Base-by-base conservation (phyloP, 345 rosid genomes). In the Camelina laxa region DNA sequence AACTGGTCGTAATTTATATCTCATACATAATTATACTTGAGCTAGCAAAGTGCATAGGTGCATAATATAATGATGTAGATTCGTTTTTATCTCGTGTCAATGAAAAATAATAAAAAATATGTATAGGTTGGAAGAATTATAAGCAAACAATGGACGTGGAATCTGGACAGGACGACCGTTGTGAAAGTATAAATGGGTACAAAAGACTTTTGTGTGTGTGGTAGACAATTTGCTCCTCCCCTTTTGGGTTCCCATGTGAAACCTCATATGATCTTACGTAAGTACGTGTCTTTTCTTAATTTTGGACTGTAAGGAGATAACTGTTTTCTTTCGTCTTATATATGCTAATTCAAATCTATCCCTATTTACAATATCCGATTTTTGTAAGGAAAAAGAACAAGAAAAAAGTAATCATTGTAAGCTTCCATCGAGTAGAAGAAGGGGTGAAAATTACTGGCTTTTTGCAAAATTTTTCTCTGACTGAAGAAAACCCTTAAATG, bases 91-190 rank as follows among this genome's bases (percentile, higher is more conserved):
- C 35, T 50, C 9, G 15, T 50, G 20, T 50, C 27, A 24, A 31
- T 5, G 7, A 31, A 6, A 35, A 36, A 31, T 30, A 21, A 1
- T 33, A 55, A 16, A 55, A 16, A 11, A 22, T 7, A 14, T 61
- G 36, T 48, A 2, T 60, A 22, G 47, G 56, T 44, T 51, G 4
- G 50, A 17, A 56, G 41, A 16, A 22, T 1, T 21, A 45, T n/a
- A 22, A 12, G 10, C 2, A 60, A 33, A 49, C 0, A 71, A 13
- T 50, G 42, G 54, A 53, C 22, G 62, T 54, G 76, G 63, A 73
- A 63, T 64, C 70, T 54, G 19, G 70, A 54, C 70, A 73, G 54
- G 48, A 73, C 20, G 63, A 73, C 48, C 13, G 70, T 42, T 64
- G 47, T 33, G 21, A 72, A 63, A 72, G 56, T 44, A n/a, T 55